These are phyloP conservation scores for Takashimella koratensis DNA, from an alignment of 1,284 basidiomycete species.

Conservation along the genomic window DNA sequence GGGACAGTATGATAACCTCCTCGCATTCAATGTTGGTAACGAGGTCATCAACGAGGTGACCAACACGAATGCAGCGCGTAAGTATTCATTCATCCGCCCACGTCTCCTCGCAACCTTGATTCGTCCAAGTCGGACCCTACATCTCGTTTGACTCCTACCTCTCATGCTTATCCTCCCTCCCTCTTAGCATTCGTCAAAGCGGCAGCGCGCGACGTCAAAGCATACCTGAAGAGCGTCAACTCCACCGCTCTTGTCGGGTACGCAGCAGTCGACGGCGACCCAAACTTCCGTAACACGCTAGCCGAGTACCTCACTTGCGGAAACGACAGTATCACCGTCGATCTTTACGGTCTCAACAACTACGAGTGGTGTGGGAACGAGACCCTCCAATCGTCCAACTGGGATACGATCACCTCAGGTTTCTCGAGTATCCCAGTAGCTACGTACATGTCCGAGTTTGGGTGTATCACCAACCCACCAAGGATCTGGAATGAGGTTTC, in stretches of 20 bases:
- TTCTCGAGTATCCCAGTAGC: slow-evolving; percentile 63
- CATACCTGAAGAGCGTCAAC: slow-evolving; percentile 70
- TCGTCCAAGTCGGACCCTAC: not conserved
- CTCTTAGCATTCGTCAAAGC: slow-evolving; percentile 72
- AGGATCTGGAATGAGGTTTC: slow-evolving; percentile 76
- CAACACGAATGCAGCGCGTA: slow-evolving; percentile 61
- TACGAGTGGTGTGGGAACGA: slow-evolving; percentile 72
- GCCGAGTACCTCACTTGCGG: slow-evolving; percentile 82
- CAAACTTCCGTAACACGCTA: slow-evolving; percentile 63
- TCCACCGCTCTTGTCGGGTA: slow-evolving; percentile 75
- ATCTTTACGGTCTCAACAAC: slow-evolving; percentile 63
- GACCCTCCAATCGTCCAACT: slow-evolving; percentile 56
- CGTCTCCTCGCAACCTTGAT: not conserved
- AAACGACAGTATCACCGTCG: slow-evolving; percentile 64
- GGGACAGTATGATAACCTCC: slow-evolving; percentile 70
- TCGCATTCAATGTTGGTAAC: slow-evolving; percentile 82
- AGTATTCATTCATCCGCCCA: slow-evolving; percentile 15
- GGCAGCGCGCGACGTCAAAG: slow-evolving; percentile 79
- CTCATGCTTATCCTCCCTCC: slow-evolving; percentile 3
- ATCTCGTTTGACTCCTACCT: not conserved
- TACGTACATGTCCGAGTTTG: slow-evolving; percentile 88
- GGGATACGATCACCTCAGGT: slow-evolving; percentile 48
- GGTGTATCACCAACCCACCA: slow-evolving; percentile 63
- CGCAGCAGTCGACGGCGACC: slow-evolving; percentile 72
- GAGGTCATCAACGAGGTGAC: slow-evolving; percentile 67